Percentiles rank a stretch among this genome's conserved stretches.
These are phyloP conservation scores for Sporothrix globosa DNA, from an alignment of 2,329 filamentous ascomycete species.

Conservation along the genomic window DNA sequence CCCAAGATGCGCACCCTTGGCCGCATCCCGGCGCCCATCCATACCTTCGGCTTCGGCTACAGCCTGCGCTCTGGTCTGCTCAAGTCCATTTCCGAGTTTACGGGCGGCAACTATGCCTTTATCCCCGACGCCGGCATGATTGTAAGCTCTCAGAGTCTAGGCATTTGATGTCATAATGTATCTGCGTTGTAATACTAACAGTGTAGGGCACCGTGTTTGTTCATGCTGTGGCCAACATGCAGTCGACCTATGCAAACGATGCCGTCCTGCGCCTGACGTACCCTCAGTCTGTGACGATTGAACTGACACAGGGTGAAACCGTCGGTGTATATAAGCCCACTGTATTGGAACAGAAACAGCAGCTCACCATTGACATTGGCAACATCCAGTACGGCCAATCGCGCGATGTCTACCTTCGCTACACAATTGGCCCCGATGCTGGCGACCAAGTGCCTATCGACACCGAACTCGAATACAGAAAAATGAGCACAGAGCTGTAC, in stretches of 20 bases:
- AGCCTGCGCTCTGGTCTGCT: slow-evolving; percentile 55
- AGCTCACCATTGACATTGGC: slow-evolving; percentile 50
- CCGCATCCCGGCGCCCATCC: slow-evolving; percentile 50
- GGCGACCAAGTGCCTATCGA: slow-evolving; percentile 38
- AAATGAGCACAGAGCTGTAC: slow-evolving; percentile 36
- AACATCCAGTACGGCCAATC: slow-evolving; percentile 65
- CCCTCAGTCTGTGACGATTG: slow-evolving; percentile 44
- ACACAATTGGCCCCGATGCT: slow-evolving; percentile 37
- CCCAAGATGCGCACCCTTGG: slow-evolving; percentile 53
- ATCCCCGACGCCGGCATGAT: slow-evolving; percentile 67
- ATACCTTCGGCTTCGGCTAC: slow-evolving; percentile 61
- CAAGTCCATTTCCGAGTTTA: slow-evolving; percentile 62
- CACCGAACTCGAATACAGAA: slow-evolving; percentile 45
- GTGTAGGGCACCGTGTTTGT: slow-evolving; percentile 59
- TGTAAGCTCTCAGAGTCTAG: slow-evolving; percentile 39
- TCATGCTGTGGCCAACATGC: slow-evolving; percentile 64
- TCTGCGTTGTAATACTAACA: not conserved
- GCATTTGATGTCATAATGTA: not conserved
- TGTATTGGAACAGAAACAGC: slow-evolving; percentile 26
- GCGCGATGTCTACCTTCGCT: slow-evolving; percentile 56
- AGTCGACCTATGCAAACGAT: slow-evolving; percentile 59
- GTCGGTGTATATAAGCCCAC: slow-evolving; percentile 42
- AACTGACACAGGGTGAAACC: slow-evolving; percentile 47
- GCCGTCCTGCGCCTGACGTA: slow-evolving; percentile 51
- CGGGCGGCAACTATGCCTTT: slow-evolving; percentile 62